Conservation (phyloP, 2,329 filamentous ascomycete species). For the Phyllosticta citriasiana region DNA sequence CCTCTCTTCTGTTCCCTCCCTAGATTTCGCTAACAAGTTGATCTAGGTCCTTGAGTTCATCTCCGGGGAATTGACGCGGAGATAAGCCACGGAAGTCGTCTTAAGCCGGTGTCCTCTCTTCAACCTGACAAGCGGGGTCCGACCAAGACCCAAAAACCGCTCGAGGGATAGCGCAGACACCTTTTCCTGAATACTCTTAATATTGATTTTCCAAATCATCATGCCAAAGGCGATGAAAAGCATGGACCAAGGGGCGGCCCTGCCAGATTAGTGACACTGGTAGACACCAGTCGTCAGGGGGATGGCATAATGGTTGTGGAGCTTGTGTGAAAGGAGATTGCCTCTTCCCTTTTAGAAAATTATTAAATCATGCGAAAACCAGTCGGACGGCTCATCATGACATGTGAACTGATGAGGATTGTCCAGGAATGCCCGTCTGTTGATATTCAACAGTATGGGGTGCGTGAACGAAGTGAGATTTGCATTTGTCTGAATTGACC, state of each 20-base stretch:
- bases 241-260: background rate
- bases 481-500: too few relatives aligned
- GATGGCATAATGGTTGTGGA: background rate
- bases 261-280: background rate
- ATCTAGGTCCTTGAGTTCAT: constrained; percentile 12
- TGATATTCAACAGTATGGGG: too few relatives aligned
- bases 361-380: too few relatives aligned
- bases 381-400: too few relatives aligned
- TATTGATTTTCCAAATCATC: background rate
- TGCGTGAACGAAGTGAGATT: too few relatives aligned
- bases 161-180: background rate
- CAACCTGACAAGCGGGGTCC: background rate
- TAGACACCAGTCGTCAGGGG: background rate
- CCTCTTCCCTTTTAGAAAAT: background rate
- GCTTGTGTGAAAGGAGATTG: background rate
- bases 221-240: background rate
- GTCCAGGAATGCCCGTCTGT: too few relatives aligned
- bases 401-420: too few relatives aligned
- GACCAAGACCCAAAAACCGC: background rate
- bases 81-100: background rate
- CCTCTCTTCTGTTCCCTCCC: background rate
- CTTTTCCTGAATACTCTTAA: background rate
- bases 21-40: background rate
- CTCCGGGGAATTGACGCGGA: constrained; percentile 7
- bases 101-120: background rate